Evolutionary conservation across 2,329 filamentous ascomycete genomes (phyloP), one percentile per base, ranked within the genome.

Genomic region (Aspergillus carbonarius): DNA sequence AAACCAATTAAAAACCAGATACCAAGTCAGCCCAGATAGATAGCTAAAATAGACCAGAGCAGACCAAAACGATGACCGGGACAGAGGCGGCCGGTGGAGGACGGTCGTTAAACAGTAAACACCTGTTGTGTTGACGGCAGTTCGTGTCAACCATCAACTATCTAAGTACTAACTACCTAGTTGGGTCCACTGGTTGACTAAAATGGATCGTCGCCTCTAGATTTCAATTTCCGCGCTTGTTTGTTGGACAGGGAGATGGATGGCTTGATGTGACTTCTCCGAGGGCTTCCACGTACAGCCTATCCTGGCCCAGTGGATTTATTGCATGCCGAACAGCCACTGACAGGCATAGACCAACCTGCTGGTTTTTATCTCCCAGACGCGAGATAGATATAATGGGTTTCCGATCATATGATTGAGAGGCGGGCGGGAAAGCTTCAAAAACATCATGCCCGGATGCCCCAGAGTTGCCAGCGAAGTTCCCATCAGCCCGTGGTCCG

Each of bases 401-500:
- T 25, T 23, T n/a, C 23, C 37, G 37, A 57, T 63, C 61, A 54
- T 54, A 61, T 57, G 59, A 59, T 58, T 50, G 34, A 40, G 17
- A 46, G 17, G 35, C 48, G 42, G 37, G 42, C 17, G 47, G 53
- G 40, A 34, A 42, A 27, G 20, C 44, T 20, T 59, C 25, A 18
- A 20, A 32, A 54, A 30, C 27, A 42, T 27, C 30, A n/a, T 37
- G 35, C 37, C 35, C 50, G 30, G 23, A 15, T 37, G 35, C 37
- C 35, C 50, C 35, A 32, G 17, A 49, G 23, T 27, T 40, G 32
- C 23, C 17, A 56, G 18, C 44, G 34, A 57, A 63, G 64, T 58
- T 63, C 60, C 61, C 44, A 54, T 47, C 54, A 63, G 56, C 58
- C 54, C 53, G 27, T 66, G 61, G 63, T 65, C 63, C 54, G 61